Conservation (phyloP, 139 green algal species). For the Haematococcus sp. region DNA sequence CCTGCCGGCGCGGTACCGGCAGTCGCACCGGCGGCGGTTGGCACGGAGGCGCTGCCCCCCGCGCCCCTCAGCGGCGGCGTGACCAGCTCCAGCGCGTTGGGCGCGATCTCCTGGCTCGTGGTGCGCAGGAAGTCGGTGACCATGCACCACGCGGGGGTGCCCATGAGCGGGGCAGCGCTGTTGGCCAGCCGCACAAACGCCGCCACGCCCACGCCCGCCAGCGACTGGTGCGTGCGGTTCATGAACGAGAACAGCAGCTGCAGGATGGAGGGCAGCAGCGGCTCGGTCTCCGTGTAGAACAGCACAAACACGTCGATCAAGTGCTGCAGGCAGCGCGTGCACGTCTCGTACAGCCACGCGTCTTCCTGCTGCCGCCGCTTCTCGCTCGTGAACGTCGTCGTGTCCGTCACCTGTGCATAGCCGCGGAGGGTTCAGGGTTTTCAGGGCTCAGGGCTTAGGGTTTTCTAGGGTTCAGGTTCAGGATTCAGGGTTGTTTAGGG, state of each 20-base stretch:
- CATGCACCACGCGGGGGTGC: slow-evolving; percentile 4
- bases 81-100: slow-evolving; percentile 24
- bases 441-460: too few species aligned
- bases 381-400: slow-evolving; percentile 85
- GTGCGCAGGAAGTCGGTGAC: slow-evolving; percentile 11
- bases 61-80: slow-evolving; percentile 18
- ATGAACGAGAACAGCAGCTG: slow-evolving; percentile 83
- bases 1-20: not conserved
- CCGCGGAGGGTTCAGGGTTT: too few species aligned
- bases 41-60: not conserved
- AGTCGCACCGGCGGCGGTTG: not conserved
- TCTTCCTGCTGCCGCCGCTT: slow-evolving; percentile 73
- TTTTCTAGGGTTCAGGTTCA: too few species aligned
- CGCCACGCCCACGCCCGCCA: slow-evolving; percentile 90
- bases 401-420: slow-evolving; percentile 68
- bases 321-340: slow-evolving; percentile 93
- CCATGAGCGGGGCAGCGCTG: slow-evolving; percentile 48
- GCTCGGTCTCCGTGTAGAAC: slow-evolving; percentile 70
- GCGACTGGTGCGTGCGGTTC: slow-evolving; percentile 69
- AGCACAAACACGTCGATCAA: slow-evolving; percentile 90
- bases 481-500: too few species aligned
- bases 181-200: slow-evolving; percentile 75
- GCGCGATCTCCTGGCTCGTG: slow-evolving; percentile 18
- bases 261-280: slow-evolving; percentile 73
- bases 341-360: slow-evolving; percentile 97